Evolutionary conservation across 805 yeast genomes (phyloP).

Genomic region (Metschnikowia cerradonensis): DNA sequence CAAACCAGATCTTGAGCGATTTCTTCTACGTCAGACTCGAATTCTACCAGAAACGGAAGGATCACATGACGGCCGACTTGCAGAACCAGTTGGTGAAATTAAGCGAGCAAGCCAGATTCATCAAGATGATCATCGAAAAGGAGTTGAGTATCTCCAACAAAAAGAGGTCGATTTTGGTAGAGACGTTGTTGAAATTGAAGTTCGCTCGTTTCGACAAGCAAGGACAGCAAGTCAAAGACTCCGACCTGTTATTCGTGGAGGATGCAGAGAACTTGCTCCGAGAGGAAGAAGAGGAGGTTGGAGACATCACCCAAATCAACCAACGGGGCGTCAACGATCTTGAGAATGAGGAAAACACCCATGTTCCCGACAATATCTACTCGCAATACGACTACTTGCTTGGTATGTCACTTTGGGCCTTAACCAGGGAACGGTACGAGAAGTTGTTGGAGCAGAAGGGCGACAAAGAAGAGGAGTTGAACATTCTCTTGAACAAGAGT

Average conservation of each 20-base stretch:
- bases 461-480: constrained; percentile 68
- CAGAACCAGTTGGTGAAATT: constrained; percentile 73
- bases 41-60: constrained; percentile 87
- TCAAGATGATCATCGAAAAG: constrained; percentile 81
- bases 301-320: constrained; percentile 17
- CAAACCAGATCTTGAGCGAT: constrained; percentile 75
- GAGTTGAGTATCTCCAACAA: constrained; percentile 70
- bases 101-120: constrained; percentile 82
- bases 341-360: constrained; percentile 33
- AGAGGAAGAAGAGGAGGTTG: constrained; percentile 42
- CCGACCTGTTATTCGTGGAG: constrained; percentile 19
- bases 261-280: constrained; percentile 29
- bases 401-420: constrained; percentile 91
- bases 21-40: constrained; percentile 85
- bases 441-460: constrained; percentile 69
- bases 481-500: constrained; percentile 55
- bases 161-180: constrained; percentile 59
- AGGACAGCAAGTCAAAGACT: constrained; percentile 55
- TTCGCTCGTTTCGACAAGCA: constrained; percentile 76
- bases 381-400: constrained; percentile 81
- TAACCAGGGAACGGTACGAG: constrained; percentile 86
- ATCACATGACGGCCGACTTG: constrained; percentile 61
- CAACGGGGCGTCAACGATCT: constrained; percentile 24
- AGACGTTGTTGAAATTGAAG: constrained; percentile 55
- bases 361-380: constrained; percentile 49